phyloP scores from a whole-genome alignment of 2,329 filamentous ascomycete genomes.

The Penicillium sp. region DNA sequence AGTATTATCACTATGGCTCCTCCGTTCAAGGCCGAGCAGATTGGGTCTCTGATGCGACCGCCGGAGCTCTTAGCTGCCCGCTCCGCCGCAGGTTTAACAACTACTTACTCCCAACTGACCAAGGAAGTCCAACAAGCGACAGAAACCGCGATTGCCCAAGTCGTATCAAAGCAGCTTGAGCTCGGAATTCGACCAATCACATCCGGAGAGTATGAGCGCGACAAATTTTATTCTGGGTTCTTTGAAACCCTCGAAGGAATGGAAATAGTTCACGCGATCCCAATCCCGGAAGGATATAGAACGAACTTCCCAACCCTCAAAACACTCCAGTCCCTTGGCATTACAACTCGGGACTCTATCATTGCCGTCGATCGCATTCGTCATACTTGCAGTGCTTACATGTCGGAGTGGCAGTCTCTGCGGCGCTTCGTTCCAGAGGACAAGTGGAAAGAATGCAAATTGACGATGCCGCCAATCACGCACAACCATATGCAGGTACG shows the following conservation, averaged over 20 bases:
- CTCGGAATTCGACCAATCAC: conserved; percentile 21
- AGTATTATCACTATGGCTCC: neutral
- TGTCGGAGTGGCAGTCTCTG: conserved; percentile 8
- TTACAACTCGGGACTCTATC: conserved; percentile 2
- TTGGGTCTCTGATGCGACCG: conserved; percentile 27
- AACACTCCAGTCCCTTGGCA: conserved; percentile 3
- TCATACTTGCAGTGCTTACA: neutral
- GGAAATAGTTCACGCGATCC: conserved; percentile 6
- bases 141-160: conserved; percentile 15
- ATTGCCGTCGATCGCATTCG: conserved; percentile 4
- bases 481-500: conserved; percentile 11
- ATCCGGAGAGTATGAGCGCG: conserved; percentile 25
- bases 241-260: conserved; percentile 25
- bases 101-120: conserved; percentile 2
- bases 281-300: conserved; percentile 3
- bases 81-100: conserved; percentile 6
- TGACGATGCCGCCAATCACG: conserved; percentile 14
- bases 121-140: conserved; percentile 5
- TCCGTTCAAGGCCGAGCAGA: conserved; percentile 26
- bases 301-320: conserved; percentile 3
- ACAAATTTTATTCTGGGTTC: conserved; percentile 25
- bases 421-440: conserved; percentile 1
- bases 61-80: conserved; percentile 19
- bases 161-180: conserved; percentile 19
- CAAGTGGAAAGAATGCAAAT: conserved; percentile 9